Evolutionary conservation across 1,139 yeast genomes (phyloP).

Genomic region (Candida sanyaensis): DNA sequence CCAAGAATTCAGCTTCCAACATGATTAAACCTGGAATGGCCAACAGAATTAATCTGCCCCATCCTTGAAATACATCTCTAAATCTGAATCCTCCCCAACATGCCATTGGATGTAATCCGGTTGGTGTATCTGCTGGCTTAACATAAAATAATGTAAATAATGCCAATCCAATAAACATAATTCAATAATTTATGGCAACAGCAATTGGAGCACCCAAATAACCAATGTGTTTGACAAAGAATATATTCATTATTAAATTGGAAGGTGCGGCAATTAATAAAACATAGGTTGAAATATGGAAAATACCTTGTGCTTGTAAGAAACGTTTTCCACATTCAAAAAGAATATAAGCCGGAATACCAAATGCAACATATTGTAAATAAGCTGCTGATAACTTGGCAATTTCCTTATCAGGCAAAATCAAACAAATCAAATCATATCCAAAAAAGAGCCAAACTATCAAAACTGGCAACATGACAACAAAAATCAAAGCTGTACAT

Average conservation of each 20-base stretch:
- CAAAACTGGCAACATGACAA: conserved; percentile 52
- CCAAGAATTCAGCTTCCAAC: conserved; percentile 61
- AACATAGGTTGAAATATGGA: conserved; percentile 77
- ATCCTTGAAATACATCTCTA: conserved; percentile 39
- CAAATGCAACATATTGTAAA: conserved; percentile 50
- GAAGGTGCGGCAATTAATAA: conserved; percentile 66
- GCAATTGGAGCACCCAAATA: conserved; percentile 62
- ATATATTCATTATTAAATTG: conserved; percentile 50
- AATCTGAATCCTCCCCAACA: conserved; percentile 42
- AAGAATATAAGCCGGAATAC: conserved; percentile 64
- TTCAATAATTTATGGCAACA: conserved; percentile 57
- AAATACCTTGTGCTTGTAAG: conserved; percentile 77
- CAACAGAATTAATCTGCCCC: conserved; percentile 49
- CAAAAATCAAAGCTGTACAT: conserved; percentile 52
- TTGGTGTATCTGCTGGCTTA: conserved; percentile 40
- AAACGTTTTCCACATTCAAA: conserved; percentile 75
- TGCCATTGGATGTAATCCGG: conserved; percentile 41
- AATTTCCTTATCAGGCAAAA: conserved; percentile 49
- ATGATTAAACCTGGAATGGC: conserved; percentile 60
- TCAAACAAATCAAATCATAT: conserved; percentile 32
- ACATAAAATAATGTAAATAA: conserved; percentile 40
- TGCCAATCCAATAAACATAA: conserved; percentile 52
- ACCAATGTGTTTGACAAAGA: conserved; percentile 37
- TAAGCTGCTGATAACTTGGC: conserved; percentile 55
- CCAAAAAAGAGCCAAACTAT: conserved; percentile 52